Conservation (phyloP, 2,329 filamentous ascomycete species). For the Pestalotiopsis sp. region DNA sequence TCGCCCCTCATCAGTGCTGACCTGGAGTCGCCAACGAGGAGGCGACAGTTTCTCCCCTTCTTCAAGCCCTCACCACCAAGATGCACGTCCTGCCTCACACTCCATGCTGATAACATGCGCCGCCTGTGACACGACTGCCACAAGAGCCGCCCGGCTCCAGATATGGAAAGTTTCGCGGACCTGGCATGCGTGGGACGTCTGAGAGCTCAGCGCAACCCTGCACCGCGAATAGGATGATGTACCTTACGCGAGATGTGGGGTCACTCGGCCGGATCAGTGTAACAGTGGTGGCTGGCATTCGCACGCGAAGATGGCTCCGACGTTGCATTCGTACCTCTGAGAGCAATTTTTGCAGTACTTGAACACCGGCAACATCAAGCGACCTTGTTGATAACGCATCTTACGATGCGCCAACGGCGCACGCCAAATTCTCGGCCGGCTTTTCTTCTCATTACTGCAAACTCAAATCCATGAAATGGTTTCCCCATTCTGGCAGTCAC, state of each 20-base stretch:
- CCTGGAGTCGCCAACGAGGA: neutral
- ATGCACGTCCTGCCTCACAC: neutral
- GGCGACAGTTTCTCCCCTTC: neutral
- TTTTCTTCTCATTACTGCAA: neutral
- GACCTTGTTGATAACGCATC: slow-evolving; percentile 2
- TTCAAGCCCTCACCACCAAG: neutral
- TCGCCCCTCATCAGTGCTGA: slow-evolving; percentile 2
- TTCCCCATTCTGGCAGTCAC: neutral
- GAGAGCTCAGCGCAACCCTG: slow-evolving; percentile 5
- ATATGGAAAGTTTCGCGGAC: slow-evolving; percentile 3
- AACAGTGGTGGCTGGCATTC: neutral
- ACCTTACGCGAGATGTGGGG: slow-evolving; percentile 9
- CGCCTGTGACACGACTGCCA: neutral
- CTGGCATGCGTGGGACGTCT: neutral
- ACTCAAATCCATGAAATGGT: neutral
- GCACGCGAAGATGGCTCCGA: slow-evolving; percentile 10
- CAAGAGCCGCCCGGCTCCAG: slow-evolving; percentile 1
- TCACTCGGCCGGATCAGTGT: neutral
- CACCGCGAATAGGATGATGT: neutral
- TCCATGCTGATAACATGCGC: neutral
- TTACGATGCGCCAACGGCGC: slow-evolving; percentile 5
- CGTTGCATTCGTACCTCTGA: slow-evolving; percentile 12
- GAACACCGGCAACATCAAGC: slow-evolving; percentile 8
- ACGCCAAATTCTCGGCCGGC: neutral
- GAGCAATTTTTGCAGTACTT: neutral